Conservation (phyloP, 148 eudicot genomes). For the Rhododendron vialii region DNA sequence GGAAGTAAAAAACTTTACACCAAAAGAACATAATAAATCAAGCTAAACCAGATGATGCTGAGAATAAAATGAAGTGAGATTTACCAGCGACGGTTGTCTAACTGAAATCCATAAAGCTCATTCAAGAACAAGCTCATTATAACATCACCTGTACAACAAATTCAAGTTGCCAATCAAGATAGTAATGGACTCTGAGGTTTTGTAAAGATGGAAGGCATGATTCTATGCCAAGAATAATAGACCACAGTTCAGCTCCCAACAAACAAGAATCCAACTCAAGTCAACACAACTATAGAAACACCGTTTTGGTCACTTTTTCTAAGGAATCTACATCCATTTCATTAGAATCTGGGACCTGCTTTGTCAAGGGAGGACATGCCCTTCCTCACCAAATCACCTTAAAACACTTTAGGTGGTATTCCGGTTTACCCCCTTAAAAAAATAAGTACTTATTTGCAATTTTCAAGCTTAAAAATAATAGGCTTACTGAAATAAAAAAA, state of each 20-base stretch:
- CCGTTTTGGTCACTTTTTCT: background rate
- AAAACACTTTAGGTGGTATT: background rate
- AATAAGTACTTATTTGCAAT: too few species aligned
- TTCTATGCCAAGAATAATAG: background rate
- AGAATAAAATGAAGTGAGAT: background rate
- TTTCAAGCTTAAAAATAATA: too few species aligned
- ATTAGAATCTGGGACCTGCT: background rate
- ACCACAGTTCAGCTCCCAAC: background rate
- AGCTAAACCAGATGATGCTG: background rate
- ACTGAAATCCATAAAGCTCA: slow-evolving; percentile 94
- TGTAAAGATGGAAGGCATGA: slow-evolving; percentile 4
- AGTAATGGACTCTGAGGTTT: background rate
- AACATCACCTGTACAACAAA: slow-evolving; percentile 64
- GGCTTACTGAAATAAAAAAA: too few species aligned
- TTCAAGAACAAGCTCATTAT: slow-evolving; percentile 92
- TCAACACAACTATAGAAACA: background rate
- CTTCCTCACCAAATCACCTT: background rate
- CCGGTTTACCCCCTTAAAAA: too few species aligned
- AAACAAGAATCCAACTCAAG: background rate
- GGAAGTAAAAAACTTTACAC: background rate
- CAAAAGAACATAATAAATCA: background rate
- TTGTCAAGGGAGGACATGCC: too few species aligned
- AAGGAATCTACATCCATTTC: background rate
- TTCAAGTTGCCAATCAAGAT: background rate
- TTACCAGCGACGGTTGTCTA: slow-evolving; percentile 95